A percentile compares a stretch with the other conserved stretches of the same genome.
These are phyloP conservation scores for Trametes sanguinea DNA, from an alignment of 768 basidiomycete species.

Conservation along the genomic window DNA sequence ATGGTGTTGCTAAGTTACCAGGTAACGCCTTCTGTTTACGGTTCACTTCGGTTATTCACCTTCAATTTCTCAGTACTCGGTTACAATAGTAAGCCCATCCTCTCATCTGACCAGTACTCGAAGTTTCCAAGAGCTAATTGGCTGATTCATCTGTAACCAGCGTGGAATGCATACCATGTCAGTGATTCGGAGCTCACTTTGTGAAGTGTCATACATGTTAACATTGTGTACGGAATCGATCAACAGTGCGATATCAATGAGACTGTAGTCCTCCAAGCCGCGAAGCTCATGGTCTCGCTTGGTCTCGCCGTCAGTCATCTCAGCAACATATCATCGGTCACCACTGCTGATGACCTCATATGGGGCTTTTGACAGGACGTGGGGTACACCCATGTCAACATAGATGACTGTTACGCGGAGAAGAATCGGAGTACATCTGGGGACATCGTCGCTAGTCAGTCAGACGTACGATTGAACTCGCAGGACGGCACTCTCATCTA, in stretches of 20 bases:
- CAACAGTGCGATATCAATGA: conserved; percentile 63
- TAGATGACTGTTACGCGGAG: conserved; percentile 69
- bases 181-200: conserved; percentile 15
- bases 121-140: not conserved
- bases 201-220: too few species aligned
- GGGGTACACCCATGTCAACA: conserved; percentile 59
- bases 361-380: conserved; percentile 42
- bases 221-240: too few species aligned
- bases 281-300: conserved; percentile 50
- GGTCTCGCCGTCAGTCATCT: conserved; percentile 43
- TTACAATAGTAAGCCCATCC: conserved; percentile 54
- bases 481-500: not conserved
- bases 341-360: not conserved
- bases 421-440: conserved; percentile 52
- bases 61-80: conserved; percentile 48
- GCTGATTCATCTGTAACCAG: conserved; percentile 33
- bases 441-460: conserved; percentile 55
- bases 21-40: conserved; percentile 26
- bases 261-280: conserved; percentile 49
- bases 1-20: conserved; percentile 39
- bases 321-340: not conserved
- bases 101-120: not conserved
- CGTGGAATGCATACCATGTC: conserved; percentile 73
- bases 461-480: not conserved
- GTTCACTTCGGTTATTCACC: not conserved